Base-by-base conservation (phyloP, 2,329 filamentous ascomycete genomes). In the Colletotrichum salicis region DNA sequence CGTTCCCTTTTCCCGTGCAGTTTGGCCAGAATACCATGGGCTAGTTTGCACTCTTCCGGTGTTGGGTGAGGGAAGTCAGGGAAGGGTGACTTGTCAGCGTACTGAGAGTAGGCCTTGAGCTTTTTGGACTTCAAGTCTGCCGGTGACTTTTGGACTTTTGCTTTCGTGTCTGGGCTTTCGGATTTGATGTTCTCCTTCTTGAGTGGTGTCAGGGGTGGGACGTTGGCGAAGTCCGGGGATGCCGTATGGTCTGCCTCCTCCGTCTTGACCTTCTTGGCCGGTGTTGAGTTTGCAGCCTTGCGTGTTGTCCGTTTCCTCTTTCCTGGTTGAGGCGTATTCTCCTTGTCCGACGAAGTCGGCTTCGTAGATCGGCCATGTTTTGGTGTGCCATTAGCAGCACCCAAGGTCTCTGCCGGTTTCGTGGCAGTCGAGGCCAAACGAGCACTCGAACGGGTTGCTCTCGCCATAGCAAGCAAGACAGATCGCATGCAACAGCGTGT, bases 41-140 rank as follows among this genome's bases (percentile, higher is more conserved):
- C 92, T 68, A 90, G 86, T 72, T 88, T 84, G 80, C 93, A 94
- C 77, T 95, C 92, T 35, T 88, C 86, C 0, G 87, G 79, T 0
- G 91, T 94, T 0, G 93, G 93, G 74, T 86, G 90, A 3, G 82
- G 76, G 78, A 91, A 93, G 69, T 90, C 84, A 0, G 93, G 92
- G 74, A 92, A 96, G 0, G 93, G 93, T 1, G 90, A 86, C 27
- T 78, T 76, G 45, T 78, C 77, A 45, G 79, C 79, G 76, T 83
- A 83, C 51, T 82, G 79, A 1, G 80, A 64, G 73, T 85, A 85
- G 1, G 82, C 80, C 62, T 84, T 84, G 48, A 86, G 80, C 67
- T 86, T 86, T 70, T 81, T 83, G 13, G 81, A 80, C 62, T 82
- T 81, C 11, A 85, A 81, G 24, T 75, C 76, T 5, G 72, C 75